Conservation (phyloP, 148 eudicot species). For the Spergularia bocconei region DNA sequence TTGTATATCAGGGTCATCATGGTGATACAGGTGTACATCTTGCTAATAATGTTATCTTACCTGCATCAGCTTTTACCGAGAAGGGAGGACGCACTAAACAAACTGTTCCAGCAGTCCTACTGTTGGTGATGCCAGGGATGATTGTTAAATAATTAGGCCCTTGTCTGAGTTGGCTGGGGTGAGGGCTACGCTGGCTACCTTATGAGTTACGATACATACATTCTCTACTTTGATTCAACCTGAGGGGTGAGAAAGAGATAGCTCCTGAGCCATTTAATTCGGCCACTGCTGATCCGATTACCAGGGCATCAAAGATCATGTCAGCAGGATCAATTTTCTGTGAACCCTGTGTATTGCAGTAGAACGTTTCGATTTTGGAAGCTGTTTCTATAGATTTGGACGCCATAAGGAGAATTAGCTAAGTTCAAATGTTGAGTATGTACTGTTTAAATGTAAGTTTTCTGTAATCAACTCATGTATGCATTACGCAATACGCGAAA, state of each 20-base stretch:
- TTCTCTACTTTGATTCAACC: slow-evolving; percentile 68
- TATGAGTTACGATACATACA: slow-evolving; percentile 70
- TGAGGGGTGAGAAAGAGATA: slow-evolving; percentile 37
- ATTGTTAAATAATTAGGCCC: slow-evolving; percentile 91
- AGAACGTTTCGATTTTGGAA: background rate
- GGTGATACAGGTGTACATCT: slow-evolving; percentile 87
- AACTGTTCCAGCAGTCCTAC: slow-evolving; percentile 94
- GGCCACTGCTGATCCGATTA: slow-evolving; percentile 74
- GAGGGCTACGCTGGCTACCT: slow-evolving; percentile 52
- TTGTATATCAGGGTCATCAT: slow-evolving; percentile 97
- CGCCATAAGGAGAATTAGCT: slow-evolving; percentile 13
- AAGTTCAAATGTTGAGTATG: slow-evolving; percentile 15
- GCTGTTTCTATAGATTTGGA: slow-evolving; percentile 12
- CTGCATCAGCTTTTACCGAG: slow-evolving; percentile 86
- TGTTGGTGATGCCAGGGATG: slow-evolving; percentile 95
- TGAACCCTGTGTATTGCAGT: slow-evolving; percentile 20
- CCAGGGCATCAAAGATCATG: slow-evolving; percentile 94
- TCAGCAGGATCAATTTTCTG: slow-evolving; percentile 17
- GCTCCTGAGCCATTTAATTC: slow-evolving; percentile 50
- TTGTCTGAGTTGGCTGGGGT: slow-evolving; percentile 83
- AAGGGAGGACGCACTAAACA: slow-evolving; percentile 85
- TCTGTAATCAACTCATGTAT: slow-evolving; percentile 23
- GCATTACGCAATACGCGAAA: slow-evolving; percentile 19
- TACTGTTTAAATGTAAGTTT: slow-evolving; percentile 18
- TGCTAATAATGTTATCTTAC: slow-evolving; percentile 85